Evolutionary conservation across 306 rosid species (phyloP), one percentile per base, ranked within the genome.

Genomic region (Inga laurina): DNA sequence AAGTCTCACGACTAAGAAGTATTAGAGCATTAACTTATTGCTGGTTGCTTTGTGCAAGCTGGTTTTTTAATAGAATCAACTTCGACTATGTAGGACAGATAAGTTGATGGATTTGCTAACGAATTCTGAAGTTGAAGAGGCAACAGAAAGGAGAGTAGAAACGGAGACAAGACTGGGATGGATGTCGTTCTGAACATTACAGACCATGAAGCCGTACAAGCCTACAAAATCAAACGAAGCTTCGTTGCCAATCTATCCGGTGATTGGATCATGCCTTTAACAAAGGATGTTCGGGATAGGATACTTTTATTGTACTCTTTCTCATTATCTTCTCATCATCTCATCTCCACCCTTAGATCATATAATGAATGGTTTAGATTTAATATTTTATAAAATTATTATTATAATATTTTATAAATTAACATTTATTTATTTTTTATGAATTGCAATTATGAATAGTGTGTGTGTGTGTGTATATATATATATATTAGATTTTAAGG

Each of bases 231-330:
- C 44, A 85, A 86, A 72, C 97, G 98, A 49, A 83, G 81, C 57
- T 82, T 92, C 87, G 91, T 97, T 83, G 97, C 97, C 79, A 92
- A 90, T 88, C 89, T 97, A 0, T 94, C 94, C 72, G 87, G 95
- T 71, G 93, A 90, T 15, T 94, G 97, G 98, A 97, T 97, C 90
- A 94, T 94, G 99, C 99, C 98, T 72, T 74, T 97, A 84, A 97
- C 99, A 56, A 94, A 97, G 85, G 89, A 97, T 86, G 98, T 94
- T 81, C 98, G 92, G 90, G 91, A 27, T 27, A 27, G 30, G 30
- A 27, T 27, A 27, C 30, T 27, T 1, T 27, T 27, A 27, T 27
- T 27, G 30, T 27, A 1, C 30, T 27, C 30, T 27, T 27, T 27
- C 30, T 27, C 30, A 27, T 0, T 27, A 27, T 27, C 30, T 27